These are phyloP conservation scores for Marsdenia floribunda DNA, from an alignment of 257 asterid species.

Conservation along the genomic window DNA sequence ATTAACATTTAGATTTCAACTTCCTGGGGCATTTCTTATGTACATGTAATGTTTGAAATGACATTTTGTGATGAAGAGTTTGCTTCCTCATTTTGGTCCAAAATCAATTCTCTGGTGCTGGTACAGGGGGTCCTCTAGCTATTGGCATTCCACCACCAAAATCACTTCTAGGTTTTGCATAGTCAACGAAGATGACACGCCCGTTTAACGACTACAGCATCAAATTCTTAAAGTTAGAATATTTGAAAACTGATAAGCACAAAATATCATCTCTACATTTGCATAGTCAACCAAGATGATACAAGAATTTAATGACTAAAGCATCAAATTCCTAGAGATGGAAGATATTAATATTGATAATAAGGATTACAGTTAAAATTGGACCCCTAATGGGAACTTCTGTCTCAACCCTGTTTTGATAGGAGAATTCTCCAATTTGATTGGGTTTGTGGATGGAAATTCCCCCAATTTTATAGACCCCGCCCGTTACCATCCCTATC, in stretches of 20 bases:
- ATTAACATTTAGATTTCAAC: not conserved
- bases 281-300: too few relatives aligned
- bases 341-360: too few relatives aligned
- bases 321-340: too few relatives aligned
- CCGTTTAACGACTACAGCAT: slow-evolving; percentile 61
- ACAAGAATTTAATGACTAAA: too few relatives aligned
- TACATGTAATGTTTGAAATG: not conserved
- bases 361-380: too few relatives aligned
- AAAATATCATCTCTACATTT: too few relatives aligned
- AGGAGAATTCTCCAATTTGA: too few relatives aligned
- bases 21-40: not conserved
- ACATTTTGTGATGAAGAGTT: not conserved
- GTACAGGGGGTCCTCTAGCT: slow-evolving; percentile 84
- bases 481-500: too few relatives aligned
- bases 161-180: slow-evolving; percentile 57
- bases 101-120: slow-evolving; percentile 28
- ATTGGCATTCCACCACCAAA: slow-evolving; percentile 43
- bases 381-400: too few relatives aligned
- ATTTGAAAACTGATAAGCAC: not conserved
- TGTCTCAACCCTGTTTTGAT: too few relatives aligned
- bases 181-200: slow-evolving; percentile 73
- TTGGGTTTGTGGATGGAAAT: too few relatives aligned
- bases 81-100: not conserved
- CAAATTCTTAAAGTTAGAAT: slow-evolving; percentile 6
- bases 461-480: too few relatives aligned